These are phyloP conservation scores for Castanea crenata DNA, from an alignment of 306 rosid species.

Conservation along the genomic window DNA sequence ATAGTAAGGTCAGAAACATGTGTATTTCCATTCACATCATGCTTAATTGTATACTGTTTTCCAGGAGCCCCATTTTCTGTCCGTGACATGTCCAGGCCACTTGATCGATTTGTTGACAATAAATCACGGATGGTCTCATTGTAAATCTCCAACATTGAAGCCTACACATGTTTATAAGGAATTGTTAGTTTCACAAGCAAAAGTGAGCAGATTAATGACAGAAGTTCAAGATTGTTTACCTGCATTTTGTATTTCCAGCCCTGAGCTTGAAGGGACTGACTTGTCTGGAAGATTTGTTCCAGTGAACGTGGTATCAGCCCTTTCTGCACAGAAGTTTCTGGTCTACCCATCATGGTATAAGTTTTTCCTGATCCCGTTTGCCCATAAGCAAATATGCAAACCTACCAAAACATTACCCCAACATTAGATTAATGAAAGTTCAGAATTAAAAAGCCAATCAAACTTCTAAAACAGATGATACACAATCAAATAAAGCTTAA, in stretches of 20 bases:
- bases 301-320: constrained; percentile 92
- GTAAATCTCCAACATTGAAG: constrained; percentile 84
- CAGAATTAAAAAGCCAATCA: not conserved
- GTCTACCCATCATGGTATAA: constrained; percentile 93
- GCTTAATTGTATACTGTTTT: constrained; percentile 84
- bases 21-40: constrained; percentile 87
- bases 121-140: constrained; percentile 91
- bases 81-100: constrained; percentile 44
- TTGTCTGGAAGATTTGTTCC: constrained; percentile 80
- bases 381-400: constrained; percentile 97
- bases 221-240: constrained; percentile 36
- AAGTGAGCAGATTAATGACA: constrained; percentile 11
- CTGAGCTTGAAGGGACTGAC: constrained; percentile 73
- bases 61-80: constrained; percentile 60
- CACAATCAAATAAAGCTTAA: not conserved
- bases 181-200: not conserved
- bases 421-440: not conserved
- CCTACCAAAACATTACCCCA: constrained; percentile 47
- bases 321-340: constrained; percentile 70
- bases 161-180: constrained; percentile 38
- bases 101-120: constrained; percentile 56
- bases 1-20: constrained; percentile 79
- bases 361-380: constrained; percentile 96
- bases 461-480: not conserved
- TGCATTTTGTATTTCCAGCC: constrained; percentile 95